Base-by-base conservation (phyloP, 768 basidiomycete species). In the Pulveroboletus frians region DNA sequence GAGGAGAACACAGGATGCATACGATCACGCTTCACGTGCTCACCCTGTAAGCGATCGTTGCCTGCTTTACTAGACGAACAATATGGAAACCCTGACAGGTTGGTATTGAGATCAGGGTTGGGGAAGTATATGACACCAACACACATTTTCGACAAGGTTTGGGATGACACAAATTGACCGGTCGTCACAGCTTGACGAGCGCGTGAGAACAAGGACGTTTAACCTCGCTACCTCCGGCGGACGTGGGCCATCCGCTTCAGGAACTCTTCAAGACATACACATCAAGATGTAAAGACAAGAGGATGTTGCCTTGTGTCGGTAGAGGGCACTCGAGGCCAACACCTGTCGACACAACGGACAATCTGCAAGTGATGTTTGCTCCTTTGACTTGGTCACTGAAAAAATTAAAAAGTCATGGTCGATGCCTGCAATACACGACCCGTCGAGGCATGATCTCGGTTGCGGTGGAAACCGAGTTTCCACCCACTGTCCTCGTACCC, bases 301-400 rank as follows among this genome's bases (percentile, higher is more conserved):
- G 7, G 23, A 39, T 29, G 1, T 15, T n/a, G 15, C 14, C 39
- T 21, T 8, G 29, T 9, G 5, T 8, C 9, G 2, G 15, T 6
- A 45, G 0, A 45, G 80, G 23, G 21, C 21, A 4, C 4, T 21
- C 21, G 21, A 21, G 21, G 21, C 21, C 4, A 21, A 4, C 88
- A 64, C 84, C 11, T 77, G 75, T 15, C 80, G 83, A n/a, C 65
- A 79, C 37, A 78, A 84, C 18, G 77, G 80, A 85, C 59, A 85
- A 85, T 54, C 63, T 85, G 17, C 84, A 81, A 83, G 58, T 86
- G 85, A 87, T 64, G 65, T 86, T 68, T 84, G 85, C 63, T 84
- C 81, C 17, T 81, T 87, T 55, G 84, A 87, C 49, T 67, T 72
- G 13, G 67, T 26, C 23, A 6, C 23, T 26, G 77, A 80, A 5